These are phyloP conservation scores for Hamamelis virginiana DNA, from an alignment of 164 flowering plant genomes.

Conservation along the genomic window DNA sequence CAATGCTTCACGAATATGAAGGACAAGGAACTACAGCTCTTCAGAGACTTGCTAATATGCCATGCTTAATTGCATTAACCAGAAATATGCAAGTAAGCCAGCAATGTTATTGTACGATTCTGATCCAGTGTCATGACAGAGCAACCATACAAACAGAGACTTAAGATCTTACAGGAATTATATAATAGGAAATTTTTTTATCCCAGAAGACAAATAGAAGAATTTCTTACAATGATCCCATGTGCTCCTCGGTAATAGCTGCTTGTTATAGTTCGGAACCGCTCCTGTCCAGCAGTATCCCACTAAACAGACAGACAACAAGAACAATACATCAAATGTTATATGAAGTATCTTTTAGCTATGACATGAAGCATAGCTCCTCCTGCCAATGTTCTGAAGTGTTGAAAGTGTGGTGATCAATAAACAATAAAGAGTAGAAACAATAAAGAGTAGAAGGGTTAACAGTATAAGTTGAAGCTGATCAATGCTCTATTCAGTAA, in stretches of 20 bases:
- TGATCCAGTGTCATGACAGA: background rate
- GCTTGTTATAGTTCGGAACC: conserved; percentile 79
- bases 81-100: background rate
- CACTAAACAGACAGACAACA: conserved; percentile 36
- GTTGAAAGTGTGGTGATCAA: too few relatives aligned
- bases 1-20: background rate
- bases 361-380: background rate
- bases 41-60: background rate
- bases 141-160: background rate
- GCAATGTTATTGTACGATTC: background rate
- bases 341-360: background rate
- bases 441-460: too few relatives aligned
- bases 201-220: background rate
- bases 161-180: background rate
- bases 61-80: background rate
- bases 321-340: background rate
- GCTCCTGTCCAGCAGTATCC: conserved; percentile 89
- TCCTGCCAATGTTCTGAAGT: too few relatives aligned
- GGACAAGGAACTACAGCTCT: background rate
- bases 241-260: conserved; percentile 82
- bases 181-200: background rate
- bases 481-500: too few relatives aligned
- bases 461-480: too few relatives aligned
- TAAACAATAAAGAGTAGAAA: too few relatives aligned
- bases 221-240: conserved; percentile 67